Base-by-base conservation (phyloP, 371 early-diverging fungal genomes). In the Mucor mucedo region DNA sequence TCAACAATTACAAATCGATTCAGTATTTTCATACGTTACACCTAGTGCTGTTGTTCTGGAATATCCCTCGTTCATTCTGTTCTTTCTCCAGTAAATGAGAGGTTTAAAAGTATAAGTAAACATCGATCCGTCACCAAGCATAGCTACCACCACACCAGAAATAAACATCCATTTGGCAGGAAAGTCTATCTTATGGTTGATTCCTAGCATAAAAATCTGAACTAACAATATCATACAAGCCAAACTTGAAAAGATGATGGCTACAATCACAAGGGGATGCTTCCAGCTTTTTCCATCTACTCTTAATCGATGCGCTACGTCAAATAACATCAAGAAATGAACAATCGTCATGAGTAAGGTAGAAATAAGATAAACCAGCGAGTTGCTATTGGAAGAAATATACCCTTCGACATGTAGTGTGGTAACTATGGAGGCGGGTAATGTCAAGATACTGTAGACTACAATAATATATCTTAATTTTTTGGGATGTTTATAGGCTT, bases 71-170 rank as follows among this genome's bases (percentile, higher is more conserved):
- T 52, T 54, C 3, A 40, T 10, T 49, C 55, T 53, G n/a, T 50
- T 63, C 45, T 68, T 54, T 39, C 21, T 63, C 63, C 59, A 59
- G 44, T 58, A 58, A 9, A 68, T 21, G 10, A 68, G 47, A 49
- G 68, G 68, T 33, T 49, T 55, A 39, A 63, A 68, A 27, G 68
- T 68, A n/a, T 55, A 63, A 1, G 59, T 63, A 55, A 68, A 68
- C 5, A 62, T 48, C 30, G 41, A 44, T 0, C 35, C 39, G 11
- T 54, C 59, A 2, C 53, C 57, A 27, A 68, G 7, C 28, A 63
- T 58, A 27, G 60, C 47, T 11, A 21, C n/a, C 5, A 63, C 30
- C 0, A 63, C 58, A 44, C 63, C 56, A 35, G 29, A 9, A 8
- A 68, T 49, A 44, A 68, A 63, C 3, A 38, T 21, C 5, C 53